These are phyloP conservation scores for Leucocoprinus sp. DNA, from an alignment of 768 basidiomycete species.

Conservation along the genomic window DNA sequence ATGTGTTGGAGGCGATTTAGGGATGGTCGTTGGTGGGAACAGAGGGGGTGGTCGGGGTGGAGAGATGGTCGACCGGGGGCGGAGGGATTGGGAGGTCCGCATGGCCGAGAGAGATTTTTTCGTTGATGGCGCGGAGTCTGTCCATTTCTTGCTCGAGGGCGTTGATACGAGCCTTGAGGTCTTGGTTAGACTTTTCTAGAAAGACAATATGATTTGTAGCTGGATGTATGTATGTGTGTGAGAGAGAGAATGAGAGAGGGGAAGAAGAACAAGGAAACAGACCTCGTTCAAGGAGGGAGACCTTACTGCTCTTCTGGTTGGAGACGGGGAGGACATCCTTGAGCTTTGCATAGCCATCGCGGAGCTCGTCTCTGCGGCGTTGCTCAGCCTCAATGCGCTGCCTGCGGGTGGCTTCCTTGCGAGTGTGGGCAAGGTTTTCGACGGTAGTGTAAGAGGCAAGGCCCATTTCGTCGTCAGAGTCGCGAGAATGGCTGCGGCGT, in stretches of 20 bases:
- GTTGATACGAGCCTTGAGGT: constrained; percentile 60
- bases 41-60: constrained; percentile 47
- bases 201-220: constrained; percentile 74
- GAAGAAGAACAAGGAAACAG: constrained; percentile 18
- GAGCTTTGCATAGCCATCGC: constrained; percentile 83
- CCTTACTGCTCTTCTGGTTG: constrained; percentile 89
- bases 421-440: constrained; percentile 65
- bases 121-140: constrained; percentile 67
- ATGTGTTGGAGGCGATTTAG: constrained; percentile 25
- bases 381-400: constrained; percentile 90
- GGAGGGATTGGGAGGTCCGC: too few relatives aligned
- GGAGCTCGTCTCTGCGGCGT: constrained; percentile 78
- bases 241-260: constrained; percentile 10
- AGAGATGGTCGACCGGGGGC: too few relatives aligned
- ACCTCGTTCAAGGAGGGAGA: constrained; percentile 85
- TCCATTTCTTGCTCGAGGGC: constrained; percentile 61
- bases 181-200: constrained; percentile 66
- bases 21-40: constrained; percentile 35
- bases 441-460: constrained; percentile 33
- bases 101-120: constrained; percentile 70
- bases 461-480: constrained; percentile 77
- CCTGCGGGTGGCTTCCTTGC: constrained; percentile 78
- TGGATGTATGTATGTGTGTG: too few relatives aligned
- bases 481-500: constrained; percentile 63
- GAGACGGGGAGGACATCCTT: constrained; percentile 82